These are phyloP conservation scores for Microdochium bolleyi DNA, from an alignment of 2,329 filamentous ascomycete species.

Conservation along the genomic window DNA sequence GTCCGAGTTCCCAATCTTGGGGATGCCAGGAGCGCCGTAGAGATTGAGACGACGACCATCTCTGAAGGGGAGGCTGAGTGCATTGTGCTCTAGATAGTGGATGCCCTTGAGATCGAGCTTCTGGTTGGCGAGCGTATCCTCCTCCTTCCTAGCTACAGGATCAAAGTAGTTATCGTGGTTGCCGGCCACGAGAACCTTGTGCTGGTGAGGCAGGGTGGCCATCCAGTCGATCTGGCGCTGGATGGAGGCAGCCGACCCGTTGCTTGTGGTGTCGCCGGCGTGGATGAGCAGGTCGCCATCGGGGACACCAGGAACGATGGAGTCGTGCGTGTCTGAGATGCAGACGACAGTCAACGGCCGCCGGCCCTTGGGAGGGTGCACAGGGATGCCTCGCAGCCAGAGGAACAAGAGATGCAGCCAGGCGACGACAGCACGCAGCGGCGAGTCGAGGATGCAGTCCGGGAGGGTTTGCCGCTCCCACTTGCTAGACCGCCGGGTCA, in stretches of 20 bases:
- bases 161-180: slow-evolving; percentile 91
- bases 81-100: slow-evolving; percentile 67
- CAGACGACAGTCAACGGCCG: slow-evolving; percentile 69
- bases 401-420: slow-evolving; percentile 58
- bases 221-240: slow-evolving; percentile 85
- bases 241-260: slow-evolving; percentile 64
- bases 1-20: slow-evolving; percentile 60
- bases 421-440: slow-evolving; percentile 55
- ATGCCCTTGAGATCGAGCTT: slow-evolving; percentile 59
- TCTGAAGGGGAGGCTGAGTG: slow-evolving; percentile 55
- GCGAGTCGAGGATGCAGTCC: slow-evolving; percentile 60
- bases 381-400: slow-evolving; percentile 58
- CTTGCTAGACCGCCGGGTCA: slow-evolving; percentile 32
- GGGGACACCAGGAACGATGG: slow-evolving; percentile 52
- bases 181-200: slow-evolving; percentile 78
- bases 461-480: slow-evolving; percentile 46
- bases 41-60: slow-evolving; percentile 55
- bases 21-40: slow-evolving; percentile 78
- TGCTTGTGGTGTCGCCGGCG: slow-evolving; percentile 75
- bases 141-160: slow-evolving; percentile 45
- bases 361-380: slow-evolving; percentile 44
- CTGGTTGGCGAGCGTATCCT: slow-evolving; percentile 44
- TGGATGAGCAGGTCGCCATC: slow-evolving; percentile 82
- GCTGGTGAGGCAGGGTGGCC: slow-evolving; percentile 58
- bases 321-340: slow-evolving; percentile 81